Evolutionary conservation across 164 flowering plant genomes (phyloP).

Genomic region (Pachysandra terminalis): DNA sequence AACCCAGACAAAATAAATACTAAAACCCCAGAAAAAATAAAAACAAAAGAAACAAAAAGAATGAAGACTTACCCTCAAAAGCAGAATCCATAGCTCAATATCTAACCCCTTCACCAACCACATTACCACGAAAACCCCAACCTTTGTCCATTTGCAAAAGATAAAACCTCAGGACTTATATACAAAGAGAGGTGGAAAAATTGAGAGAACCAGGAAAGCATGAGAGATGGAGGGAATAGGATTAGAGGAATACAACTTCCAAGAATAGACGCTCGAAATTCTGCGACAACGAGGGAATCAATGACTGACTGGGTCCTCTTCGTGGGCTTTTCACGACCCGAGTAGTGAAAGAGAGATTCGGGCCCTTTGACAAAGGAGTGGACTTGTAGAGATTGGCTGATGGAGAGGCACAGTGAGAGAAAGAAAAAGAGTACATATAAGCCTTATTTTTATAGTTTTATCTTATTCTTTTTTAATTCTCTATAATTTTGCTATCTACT

Average conservation of each 20-base stretch:
- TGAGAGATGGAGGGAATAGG: constrained; percentile 4
- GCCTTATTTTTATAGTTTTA: no score
- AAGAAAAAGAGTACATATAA: neutral
- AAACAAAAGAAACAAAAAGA: constrained; percentile 2
- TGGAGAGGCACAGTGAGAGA: constrained; percentile 4
- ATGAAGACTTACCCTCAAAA: constrained; percentile 32
- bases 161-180: constrained; percentile 10
- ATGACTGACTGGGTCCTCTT: constrained; percentile 28
- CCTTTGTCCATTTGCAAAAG: constrained; percentile 28
- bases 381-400: constrained; percentile 13
- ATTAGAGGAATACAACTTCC: constrained; percentile 27
- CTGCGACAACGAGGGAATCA: constrained; percentile 35
- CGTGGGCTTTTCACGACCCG: constrained; percentile 30
- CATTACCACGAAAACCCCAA: constrained; percentile 38
- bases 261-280: constrained; percentile 28
- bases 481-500: no score
- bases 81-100: constrained; percentile 38
- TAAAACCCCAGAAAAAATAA: neutral
- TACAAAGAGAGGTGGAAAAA: constrained; percentile 2
- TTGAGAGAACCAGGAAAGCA: constrained; percentile 6
- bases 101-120: constrained; percentile 13
- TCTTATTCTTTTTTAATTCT: no score
- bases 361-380: constrained; percentile 10
- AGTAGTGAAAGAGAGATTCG: constrained; percentile 31
- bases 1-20: constrained; percentile 4